Percentiles rank a stretch among this genome's conserved stretches.
phyloP scores from a whole-genome alignment of 2,329 filamentous ascomycete species.

The Neopestalotiopsis rosae region DNA sequence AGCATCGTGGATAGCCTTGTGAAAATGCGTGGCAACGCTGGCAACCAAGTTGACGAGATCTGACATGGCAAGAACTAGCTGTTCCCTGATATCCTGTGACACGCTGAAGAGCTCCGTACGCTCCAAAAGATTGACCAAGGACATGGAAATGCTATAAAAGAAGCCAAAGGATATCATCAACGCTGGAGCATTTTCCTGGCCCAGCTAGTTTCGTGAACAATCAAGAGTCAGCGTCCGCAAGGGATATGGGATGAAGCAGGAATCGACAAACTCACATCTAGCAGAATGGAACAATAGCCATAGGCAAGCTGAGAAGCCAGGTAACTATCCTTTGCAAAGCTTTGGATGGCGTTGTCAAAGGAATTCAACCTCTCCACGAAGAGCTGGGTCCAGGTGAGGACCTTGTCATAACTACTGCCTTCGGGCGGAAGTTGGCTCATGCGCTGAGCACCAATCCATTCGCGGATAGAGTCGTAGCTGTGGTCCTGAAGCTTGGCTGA shows the following conservation, averaged over 20 bases:
- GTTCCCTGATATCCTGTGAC: constrained; percentile 27
- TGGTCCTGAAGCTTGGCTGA: constrained; percentile 34
- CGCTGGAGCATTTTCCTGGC: constrained; percentile 28
- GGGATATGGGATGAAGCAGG: not conserved
- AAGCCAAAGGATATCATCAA: constrained; percentile 28
- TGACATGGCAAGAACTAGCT: constrained; percentile 27
- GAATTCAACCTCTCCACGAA: constrained; percentile 43
- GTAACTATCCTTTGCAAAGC: constrained; percentile 42
- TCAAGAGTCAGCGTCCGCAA: not conserved
- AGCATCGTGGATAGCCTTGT: constrained; percentile 25
- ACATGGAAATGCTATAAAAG: constrained; percentile 29
- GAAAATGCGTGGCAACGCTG: constrained; percentile 28
- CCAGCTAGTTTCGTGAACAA: constrained; percentile 21
- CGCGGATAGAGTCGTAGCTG: constrained; percentile 33
- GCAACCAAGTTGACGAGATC: constrained; percentile 29
- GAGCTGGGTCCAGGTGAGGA: constrained; percentile 43
- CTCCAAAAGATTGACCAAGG: constrained; percentile 29
- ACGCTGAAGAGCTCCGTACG: constrained; percentile 27
- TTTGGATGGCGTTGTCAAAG: constrained; percentile 40
- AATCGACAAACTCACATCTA: constrained; percentile 23
- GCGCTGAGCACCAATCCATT: constrained; percentile 44
- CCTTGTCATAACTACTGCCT: constrained; percentile 46
- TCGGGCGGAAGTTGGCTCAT: constrained; percentile 44
- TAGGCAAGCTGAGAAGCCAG: constrained; percentile 29
- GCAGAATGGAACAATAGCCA: constrained; percentile 27